Conservation (phyloP, 2,329 filamentous ascomycete species). For the Cladophialophora bantiana region DNA sequence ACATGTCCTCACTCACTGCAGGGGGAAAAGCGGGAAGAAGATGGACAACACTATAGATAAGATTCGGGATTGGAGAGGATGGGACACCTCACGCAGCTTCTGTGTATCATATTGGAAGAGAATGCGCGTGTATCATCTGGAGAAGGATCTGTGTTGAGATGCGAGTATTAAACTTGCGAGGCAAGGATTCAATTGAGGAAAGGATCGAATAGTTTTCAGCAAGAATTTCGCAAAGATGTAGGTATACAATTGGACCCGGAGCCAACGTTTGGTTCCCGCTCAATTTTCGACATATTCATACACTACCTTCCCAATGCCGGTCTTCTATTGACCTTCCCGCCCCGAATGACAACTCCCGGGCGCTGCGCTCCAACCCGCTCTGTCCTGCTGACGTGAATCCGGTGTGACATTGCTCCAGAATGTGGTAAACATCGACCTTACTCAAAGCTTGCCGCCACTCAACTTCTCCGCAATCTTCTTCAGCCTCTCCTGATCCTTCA, state of each 20-base stretch:
- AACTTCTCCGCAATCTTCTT: slow-evolving; percentile 70
- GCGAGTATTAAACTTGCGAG: not conserved
- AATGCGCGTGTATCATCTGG: no score
- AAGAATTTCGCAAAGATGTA: not conserved
- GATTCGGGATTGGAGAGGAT: not conserved
- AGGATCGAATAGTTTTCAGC: not conserved
- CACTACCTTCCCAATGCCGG: not conserved
- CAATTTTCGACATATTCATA: not conserved
- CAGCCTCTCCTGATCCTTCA: slow-evolving; percentile 61
- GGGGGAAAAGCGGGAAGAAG: not conserved
- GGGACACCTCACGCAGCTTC: not conserved
- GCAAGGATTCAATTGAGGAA: not conserved
- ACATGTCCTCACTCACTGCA: no score
- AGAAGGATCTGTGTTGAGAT: not conserved
- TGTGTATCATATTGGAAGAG: not conserved
- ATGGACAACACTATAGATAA: not conserved
- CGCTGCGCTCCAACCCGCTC: not conserved
- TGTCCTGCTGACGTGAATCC: not conserved
- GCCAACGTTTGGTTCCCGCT: not conserved
- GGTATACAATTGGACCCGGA: not conserved
- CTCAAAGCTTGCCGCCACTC: slow-evolving; percentile 68
- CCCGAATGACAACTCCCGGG: not conserved
- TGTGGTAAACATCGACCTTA: not conserved
- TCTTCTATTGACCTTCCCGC: not conserved
- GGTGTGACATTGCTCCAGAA: not conserved